Conservation (phyloP, 257 asterid genomes). For the Capsicum rhomboideum region DNA sequence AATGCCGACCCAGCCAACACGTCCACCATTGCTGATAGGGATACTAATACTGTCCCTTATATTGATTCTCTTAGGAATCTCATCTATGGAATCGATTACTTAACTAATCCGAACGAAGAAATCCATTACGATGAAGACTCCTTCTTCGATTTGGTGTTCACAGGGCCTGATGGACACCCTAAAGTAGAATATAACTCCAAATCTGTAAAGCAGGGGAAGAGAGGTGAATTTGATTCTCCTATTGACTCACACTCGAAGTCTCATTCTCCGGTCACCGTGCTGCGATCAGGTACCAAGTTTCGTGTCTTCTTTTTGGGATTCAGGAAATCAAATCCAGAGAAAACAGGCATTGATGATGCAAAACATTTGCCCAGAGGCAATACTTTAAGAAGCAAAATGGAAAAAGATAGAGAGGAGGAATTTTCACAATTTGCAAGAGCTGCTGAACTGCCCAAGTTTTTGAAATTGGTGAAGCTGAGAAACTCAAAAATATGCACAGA, state of each 20-base stretch:
- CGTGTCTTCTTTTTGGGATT: conserved; percentile 46
- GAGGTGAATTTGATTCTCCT: not conserved
- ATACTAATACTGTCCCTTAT: not conserved
- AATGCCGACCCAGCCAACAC: not conserved
- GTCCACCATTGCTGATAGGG: not conserved
- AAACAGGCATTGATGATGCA: conserved; percentile 3
- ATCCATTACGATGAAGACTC: conserved; percentile 51
- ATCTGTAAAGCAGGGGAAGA: not conserved
- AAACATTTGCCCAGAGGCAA: conserved; percentile 2
- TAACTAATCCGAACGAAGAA: conserved; percentile 2
- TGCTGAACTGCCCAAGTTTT: conserved; percentile 31
- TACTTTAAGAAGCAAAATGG: not conserved
- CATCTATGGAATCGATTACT: not conserved
- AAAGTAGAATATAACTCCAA: not conserved
- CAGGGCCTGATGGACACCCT: conserved; percentile 22
- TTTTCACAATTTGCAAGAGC: conserved; percentile 16
- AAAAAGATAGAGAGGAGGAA: conserved; percentile 8
- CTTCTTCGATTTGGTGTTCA: conserved; percentile 58
- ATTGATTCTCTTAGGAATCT: not conserved
- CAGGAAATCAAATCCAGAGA: conserved; percentile 38
- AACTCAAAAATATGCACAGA: conserved; percentile 35
- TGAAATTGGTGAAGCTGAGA: conserved; percentile 50
- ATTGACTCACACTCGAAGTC: conserved; percentile 4
- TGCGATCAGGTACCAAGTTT: conserved; percentile 16
- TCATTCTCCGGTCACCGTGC: conserved; percentile 27